A percentile compares a stretch with the other conserved stretches of the same genome.
Evolutionary conservation across 345 rosid species (phyloP).

Genomic region (Orychophragmus violaceus): DNA sequence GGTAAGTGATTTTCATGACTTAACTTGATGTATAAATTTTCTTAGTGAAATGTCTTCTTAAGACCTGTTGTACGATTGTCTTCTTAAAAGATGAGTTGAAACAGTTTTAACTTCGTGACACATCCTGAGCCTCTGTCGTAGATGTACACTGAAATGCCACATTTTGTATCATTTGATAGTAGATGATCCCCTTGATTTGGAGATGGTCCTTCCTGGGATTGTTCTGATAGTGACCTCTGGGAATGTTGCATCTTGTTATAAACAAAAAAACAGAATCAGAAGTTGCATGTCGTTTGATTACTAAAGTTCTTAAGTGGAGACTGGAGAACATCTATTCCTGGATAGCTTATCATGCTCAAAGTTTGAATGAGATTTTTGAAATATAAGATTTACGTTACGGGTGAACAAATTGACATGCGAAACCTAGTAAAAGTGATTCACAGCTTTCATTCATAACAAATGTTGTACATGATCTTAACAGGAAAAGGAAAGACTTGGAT

Average conservation of each 20-base stretch:
- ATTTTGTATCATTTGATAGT: neutral
- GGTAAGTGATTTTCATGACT: slow-evolving; percentile 40
- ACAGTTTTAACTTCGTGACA: neutral
- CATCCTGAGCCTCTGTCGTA: neutral
- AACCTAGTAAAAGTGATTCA: neutral
- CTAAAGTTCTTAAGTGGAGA: neutral
- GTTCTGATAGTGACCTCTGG: neutral
- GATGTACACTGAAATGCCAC: neutral
- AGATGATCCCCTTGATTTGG: neutral
- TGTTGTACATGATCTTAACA: slow-evolving; percentile 26
- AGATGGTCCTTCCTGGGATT: neutral
- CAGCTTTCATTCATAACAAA: neutral
- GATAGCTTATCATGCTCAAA: no score
- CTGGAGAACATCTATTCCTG: neutral
- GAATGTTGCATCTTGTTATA: neutral
- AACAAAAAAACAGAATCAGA: neutral
- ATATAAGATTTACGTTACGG: neutral
- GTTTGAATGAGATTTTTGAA: neutral
- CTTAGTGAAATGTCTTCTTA: neutral
- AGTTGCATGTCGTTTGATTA: neutral
- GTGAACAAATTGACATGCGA: neutral
- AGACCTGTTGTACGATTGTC: neutral
- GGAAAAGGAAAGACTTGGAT: slow-evolving; percentile 95
- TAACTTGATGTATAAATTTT: neutral
- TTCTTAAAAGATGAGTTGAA: no score